Evolutionary conservation across 2,329 filamentous ascomycete genomes (phyloP).

Genomic region (Ceratocystis lukuohia): DNA sequence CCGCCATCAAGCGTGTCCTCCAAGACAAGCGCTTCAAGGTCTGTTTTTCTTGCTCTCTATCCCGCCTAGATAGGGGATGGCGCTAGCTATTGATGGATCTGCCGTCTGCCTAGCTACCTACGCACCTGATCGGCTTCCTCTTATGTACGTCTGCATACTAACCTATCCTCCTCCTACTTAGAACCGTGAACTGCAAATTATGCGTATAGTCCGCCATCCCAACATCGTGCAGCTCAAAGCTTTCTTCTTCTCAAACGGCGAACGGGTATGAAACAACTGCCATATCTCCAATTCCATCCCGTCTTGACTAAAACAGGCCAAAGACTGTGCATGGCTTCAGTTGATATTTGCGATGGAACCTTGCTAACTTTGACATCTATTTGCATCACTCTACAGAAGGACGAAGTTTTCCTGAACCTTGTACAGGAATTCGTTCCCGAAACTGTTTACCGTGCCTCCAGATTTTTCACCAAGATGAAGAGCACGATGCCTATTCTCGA

Average conservation of each 20-base stretch:
- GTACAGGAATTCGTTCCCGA: slow-evolving; percentile 97
- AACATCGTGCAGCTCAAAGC: slow-evolving; percentile 99
- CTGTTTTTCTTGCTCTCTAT: slow-evolving; percentile 13
- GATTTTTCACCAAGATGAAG: slow-evolving; percentile 99
- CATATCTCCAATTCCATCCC: not conserved
- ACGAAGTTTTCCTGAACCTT: slow-evolving; percentile 96
- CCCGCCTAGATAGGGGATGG: not conserved
- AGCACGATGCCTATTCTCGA: slow-evolving; percentile 98
- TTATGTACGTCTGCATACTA: not conserved
- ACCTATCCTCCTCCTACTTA: slow-evolving; percentile 29
- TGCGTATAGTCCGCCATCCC: slow-evolving; percentile 96
- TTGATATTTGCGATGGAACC: not conserved
- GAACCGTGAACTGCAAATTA: slow-evolving; percentile 98
- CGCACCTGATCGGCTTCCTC: not conserved
- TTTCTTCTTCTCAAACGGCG: slow-evolving; percentile 98
- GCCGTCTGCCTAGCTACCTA: not conserved
- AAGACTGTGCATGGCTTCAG: not conserved
- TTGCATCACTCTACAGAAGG: slow-evolving; percentile 47
- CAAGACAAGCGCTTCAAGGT: slow-evolving; percentile 99
- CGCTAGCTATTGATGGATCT: no score
- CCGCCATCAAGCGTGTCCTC: slow-evolving; percentile 95
- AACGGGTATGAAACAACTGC: slow-evolving; percentile 53
- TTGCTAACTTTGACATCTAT: slow-evolving; percentile 13
- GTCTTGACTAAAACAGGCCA: not conserved
- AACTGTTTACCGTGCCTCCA: slow-evolving; percentile 92